Evolutionary conservation across 148 eudicot genomes (phyloP).

Genomic region (Arbutus unedo): DNA sequence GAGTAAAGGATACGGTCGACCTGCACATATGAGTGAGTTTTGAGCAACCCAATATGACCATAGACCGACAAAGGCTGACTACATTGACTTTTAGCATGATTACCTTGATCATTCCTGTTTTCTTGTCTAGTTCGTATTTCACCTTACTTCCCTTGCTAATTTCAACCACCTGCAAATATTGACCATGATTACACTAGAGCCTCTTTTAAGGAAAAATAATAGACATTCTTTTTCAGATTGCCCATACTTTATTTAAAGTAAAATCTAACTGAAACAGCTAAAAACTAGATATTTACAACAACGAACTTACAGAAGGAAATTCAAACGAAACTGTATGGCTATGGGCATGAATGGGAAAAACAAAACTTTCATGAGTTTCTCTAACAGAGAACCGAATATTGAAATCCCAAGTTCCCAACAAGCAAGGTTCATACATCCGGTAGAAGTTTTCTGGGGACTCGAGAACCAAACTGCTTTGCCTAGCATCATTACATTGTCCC

Average conservation of each 20-base stretch:
- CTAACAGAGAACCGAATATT: not conserved
- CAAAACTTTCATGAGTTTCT: not conserved
- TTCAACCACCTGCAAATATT: constrained; percentile 63
- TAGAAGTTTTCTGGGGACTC: not conserved
- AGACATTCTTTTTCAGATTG: not conserved
- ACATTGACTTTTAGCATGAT: not conserved
- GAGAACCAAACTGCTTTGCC: constrained; percentile 11
- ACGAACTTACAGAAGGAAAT: not conserved
- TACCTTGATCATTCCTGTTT: constrained; percentile 79
- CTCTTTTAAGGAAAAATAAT: not conserved
- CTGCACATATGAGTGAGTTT: constrained; percentile 30
- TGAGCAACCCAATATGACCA: not conserved
- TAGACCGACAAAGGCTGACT: not conserved
- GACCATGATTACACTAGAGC: not conserved
- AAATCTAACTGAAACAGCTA: not conserved
- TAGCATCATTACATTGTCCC: not conserved
- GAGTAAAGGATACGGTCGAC: constrained; percentile 83
- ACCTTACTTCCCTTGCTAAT: constrained; percentile 77
- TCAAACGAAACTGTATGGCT: not conserved
- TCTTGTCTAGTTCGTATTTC: constrained; percentile 79
- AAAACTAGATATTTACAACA: not conserved
- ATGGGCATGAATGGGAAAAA: not conserved
- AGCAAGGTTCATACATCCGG: not conserved
- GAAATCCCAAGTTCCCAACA: not conserved
- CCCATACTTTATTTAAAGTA: not conserved